phyloP scores from a whole-genome alignment of 495 filamentous ascomycete genomes.

The Cladorrhinum samala region DNA sequence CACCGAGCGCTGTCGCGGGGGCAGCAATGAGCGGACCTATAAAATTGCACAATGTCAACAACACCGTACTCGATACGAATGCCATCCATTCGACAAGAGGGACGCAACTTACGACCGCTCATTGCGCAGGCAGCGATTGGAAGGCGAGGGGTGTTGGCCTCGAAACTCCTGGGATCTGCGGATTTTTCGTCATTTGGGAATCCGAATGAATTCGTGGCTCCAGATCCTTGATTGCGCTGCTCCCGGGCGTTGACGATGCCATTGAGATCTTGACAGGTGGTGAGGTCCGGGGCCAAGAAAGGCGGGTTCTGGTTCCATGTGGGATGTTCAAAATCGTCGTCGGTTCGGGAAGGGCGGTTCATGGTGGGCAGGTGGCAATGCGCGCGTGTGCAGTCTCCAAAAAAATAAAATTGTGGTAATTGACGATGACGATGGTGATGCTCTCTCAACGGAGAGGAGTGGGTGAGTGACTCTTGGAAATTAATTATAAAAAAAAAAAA shows the following conservation, averaged over 20 bases:
- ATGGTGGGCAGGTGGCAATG: conserved; percentile 30
- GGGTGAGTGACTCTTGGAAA: background rate
- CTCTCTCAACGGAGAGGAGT: background rate
- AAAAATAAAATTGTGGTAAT: background rate
- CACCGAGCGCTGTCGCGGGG: conserved; percentile 22
- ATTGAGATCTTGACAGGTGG: conserved; percentile 59
- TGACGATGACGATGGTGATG: background rate
- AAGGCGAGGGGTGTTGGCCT: background rate
- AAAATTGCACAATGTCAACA: background rate
- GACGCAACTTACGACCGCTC: conserved; percentile 9
- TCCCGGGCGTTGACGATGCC: conserved; percentile 40
- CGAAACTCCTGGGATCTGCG: background rate
- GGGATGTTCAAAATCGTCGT: conserved; percentile 49
- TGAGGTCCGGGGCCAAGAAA: conserved; percentile 49
- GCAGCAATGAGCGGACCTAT: conserved; percentile 21
- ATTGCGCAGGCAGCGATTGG: conserved; percentile 5
- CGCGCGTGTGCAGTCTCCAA: background rate
- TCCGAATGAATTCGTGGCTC: conserved; percentile 1
- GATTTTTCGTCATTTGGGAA: conserved; percentile 16
- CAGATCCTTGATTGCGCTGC: conserved; percentile 14
- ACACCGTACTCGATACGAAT: background rate
- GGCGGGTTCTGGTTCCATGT: conserved; percentile 57
- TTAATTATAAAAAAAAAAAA: background rate
- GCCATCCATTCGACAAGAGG: background rate
- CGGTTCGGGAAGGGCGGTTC: conserved; percentile 61